Conservation (phyloP, 306 rosid genomes). For the Medicago lupulina region DNA sequence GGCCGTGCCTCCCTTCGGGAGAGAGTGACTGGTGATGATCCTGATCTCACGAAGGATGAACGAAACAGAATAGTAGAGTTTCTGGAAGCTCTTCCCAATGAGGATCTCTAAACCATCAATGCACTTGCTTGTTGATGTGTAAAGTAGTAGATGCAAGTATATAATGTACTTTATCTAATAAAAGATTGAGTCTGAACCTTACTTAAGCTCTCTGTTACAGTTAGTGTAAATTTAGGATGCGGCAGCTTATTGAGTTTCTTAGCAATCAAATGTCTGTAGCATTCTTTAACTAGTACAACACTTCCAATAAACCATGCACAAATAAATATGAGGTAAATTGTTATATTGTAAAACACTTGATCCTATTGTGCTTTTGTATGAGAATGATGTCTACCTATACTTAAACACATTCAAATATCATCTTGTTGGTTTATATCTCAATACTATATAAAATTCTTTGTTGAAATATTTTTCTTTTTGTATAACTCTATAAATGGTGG, state of each 20-base stretch:
- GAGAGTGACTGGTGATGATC: constrained; percentile 72
- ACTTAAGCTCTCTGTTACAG: not conserved
- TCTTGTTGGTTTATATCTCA: no score
- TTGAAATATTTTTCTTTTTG: no score
- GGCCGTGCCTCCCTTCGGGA: constrained; percentile 53
- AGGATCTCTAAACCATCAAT: constrained; percentile 46
- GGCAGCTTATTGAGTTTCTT: not conserved
- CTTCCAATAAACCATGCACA: constrained; percentile 9
- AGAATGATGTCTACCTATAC: no score
- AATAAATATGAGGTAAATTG: not conserved
- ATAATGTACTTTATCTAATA: not conserved
- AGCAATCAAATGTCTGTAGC: constrained; percentile 13
- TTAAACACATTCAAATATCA: no score
- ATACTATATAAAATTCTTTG: no score
- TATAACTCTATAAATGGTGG: no score
- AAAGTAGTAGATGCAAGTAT: constrained; percentile 15
- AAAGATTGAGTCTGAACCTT: constrained; percentile 12
- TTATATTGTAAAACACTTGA: no score
- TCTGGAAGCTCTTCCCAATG: constrained; percentile 67
- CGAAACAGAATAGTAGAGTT: constrained; percentile 61
- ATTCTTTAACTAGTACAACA: not conserved
- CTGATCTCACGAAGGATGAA: constrained; percentile 68
- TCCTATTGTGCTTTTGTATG: no score
- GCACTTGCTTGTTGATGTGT: constrained; percentile 38
- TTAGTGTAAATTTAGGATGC: not conserved